phyloP scores from a whole-genome alignment of 345 rosid species.

The Syzygium jambos region DNA sequence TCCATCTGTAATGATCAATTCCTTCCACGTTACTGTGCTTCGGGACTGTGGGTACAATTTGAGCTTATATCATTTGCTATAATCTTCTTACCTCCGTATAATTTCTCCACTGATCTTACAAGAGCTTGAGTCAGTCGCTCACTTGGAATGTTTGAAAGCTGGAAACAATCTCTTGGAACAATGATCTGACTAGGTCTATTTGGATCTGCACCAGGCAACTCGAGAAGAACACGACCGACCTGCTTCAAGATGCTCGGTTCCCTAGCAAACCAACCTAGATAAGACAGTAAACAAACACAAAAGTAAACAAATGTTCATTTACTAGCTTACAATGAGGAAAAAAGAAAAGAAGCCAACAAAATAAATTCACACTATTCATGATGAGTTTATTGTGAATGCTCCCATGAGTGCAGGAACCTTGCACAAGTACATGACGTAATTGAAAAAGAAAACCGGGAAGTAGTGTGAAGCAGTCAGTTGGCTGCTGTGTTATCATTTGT shows the following conservation, averaged over 20 bases:
- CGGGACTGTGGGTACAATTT: background rate
- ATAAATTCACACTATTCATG: background rate
- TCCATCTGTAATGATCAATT: background rate
- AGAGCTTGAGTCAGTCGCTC: conserved; percentile 36
- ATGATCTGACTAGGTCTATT: conserved; percentile 37
- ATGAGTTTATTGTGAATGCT: background rate
- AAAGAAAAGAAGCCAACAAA: background rate
- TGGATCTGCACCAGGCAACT: conserved; percentile 17
- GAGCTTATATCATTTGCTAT: background rate
- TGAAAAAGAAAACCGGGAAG: background rate
- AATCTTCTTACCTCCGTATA: conserved; percentile 56
- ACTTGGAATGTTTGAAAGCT: conserved; percentile 49
- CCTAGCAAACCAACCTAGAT: conserved; percentile 82
- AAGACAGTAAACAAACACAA: background rate
- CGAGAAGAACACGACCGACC: conserved; percentile 57
- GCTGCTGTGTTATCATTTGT: background rate
- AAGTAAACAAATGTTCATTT: background rate
- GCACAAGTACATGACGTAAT: background rate
- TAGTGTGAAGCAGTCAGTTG: background rate
- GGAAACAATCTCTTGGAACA: conserved; percentile 66
- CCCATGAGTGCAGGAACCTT: background rate
- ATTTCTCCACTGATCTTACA: conserved; percentile 42
- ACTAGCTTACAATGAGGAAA: background rate
- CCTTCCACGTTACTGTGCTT: background rate
- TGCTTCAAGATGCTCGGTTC: conserved; percentile 50